Evolutionary conservation across 768 basidiomycete species (phyloP), one percentile per base, ranked within the genome.

Genomic region (Lactarius quietus): DNA sequence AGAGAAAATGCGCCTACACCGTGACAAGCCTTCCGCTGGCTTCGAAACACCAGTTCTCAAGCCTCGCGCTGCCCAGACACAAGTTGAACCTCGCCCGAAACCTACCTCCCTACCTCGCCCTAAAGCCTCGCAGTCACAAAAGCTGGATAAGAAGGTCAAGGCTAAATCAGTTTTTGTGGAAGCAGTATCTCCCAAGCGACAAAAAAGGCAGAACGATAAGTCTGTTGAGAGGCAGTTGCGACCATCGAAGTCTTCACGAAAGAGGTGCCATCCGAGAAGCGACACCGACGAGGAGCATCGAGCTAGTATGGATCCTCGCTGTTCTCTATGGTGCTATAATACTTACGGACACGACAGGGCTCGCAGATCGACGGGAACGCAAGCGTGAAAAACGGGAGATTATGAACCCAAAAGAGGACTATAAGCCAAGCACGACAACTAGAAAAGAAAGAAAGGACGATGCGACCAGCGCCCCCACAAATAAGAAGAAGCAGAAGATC

Each of bases 321-420:
- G 23, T 28, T 7, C 28, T 33, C 28, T 12, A 15, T 20, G n/a
- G 54, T 53, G 31, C 10, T 48, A 28, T 66, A 36, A 38, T 41
- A 58, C 10, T 59, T 45, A 62, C 31, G n/a, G 10, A 53, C 26
- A 4, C 60, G 48, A 28, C 48, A 92, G 90, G 89, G 61, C 75
- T 89, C 15, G 77, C 80, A 14, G 86, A 87, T 67, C 83, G 90
- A 31, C 83, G 87, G 17, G 84, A 89, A 66, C 80, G 85, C 53
- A 86, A 87, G 73, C 82, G 83, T 60, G 75, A 75, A 15, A 71
- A 43, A 64, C 70, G 33, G 52, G 63, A 26, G 66, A 63, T 38
- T 66, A 68, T 57, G 65, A 63, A 59, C 65, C 62, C 45, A 60
- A 56, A 2, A 59, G 68, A 64, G 31, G 51, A 29, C 61, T 17